Evolutionary conservation across 2,329 filamentous ascomycete genomes (phyloP).

Genomic region (Colletotrichum sp.): DNA sequence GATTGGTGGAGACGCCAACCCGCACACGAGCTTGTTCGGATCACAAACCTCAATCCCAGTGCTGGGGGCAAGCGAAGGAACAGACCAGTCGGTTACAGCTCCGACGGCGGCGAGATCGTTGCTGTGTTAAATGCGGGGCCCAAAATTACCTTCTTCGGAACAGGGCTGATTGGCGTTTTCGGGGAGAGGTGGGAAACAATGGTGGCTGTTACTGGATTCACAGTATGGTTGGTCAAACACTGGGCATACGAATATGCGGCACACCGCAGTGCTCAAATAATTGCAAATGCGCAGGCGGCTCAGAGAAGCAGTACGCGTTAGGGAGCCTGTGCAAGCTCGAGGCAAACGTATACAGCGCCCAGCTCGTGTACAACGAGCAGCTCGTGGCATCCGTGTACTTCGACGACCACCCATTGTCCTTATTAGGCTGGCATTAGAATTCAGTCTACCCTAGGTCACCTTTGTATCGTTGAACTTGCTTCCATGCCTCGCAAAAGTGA

Average conservation of each 20-base stretch:
- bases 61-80: background rate
- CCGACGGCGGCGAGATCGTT: conserved; percentile 4
- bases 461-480: background rate
- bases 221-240: background rate
- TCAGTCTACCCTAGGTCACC: background rate
- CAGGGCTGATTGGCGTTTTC: background rate
- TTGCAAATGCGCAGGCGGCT: accelerated
- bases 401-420: background rate
- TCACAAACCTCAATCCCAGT: background rate
- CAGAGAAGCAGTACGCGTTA: too few relatives aligned
- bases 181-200: conserved; percentile 12
- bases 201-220: background rate
- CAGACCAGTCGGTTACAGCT: background rate
- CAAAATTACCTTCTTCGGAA: conserved; percentile 6
- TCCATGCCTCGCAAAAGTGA: background rate
- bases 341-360: too few relatives aligned
- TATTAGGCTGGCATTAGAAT: background rate
- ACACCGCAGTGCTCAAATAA: too few relatives aligned
- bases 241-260: too few relatives aligned
- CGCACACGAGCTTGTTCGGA: background rate
- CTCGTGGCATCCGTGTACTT: too few relatives aligned
- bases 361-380: too few relatives aligned
- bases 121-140: background rate
- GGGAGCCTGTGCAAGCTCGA: too few relatives aligned
- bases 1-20: background rate